Percentiles rank a stretch among this genome's conserved stretches.
phyloP scores from a whole-genome alignment of 306 rosid species.

The Gastrolobium bilobum region DNA sequence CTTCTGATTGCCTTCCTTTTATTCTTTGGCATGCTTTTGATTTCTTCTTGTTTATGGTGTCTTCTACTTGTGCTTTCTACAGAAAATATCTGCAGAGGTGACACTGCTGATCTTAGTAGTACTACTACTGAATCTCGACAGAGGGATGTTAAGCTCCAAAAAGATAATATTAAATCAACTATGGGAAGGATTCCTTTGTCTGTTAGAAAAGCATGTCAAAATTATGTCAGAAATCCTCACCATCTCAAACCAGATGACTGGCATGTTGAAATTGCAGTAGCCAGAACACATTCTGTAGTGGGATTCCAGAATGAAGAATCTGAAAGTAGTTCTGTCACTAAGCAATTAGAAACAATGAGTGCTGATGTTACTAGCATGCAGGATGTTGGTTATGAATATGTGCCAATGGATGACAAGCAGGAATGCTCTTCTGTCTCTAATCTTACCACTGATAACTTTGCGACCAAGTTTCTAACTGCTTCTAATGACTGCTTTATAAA shows the following conservation, averaged over 20 bases:
- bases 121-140: slow-evolving; percentile 67
- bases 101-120: slow-evolving; percentile 70
- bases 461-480: slow-evolving; percentile 65
- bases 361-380: slow-evolving; percentile 70
- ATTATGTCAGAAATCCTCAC: slow-evolving; percentile 56
- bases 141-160: slow-evolving; percentile 59
- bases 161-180: slow-evolving; percentile 51
- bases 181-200: slow-evolving; percentile 68
- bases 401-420: slow-evolving; percentile 81
- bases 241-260: slow-evolving; percentile 74
- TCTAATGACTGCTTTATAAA: slow-evolving; percentile 61
- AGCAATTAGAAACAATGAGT: slow-evolving; percentile 71
- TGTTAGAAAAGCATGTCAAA: slow-evolving; percentile 60
- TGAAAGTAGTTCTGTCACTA: slow-evolving; percentile 80
- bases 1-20: slow-evolving; percentile 11
- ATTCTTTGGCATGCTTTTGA: slow-evolving; percentile 15
- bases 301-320: slow-evolving; percentile 79
- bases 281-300: slow-evolving; percentile 54
- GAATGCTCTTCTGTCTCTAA: slow-evolving; percentile 80
- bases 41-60: not conserved
- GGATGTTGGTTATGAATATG: slow-evolving; percentile 71
- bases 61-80: slow-evolving; percentile 43
- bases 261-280: slow-evolving; percentile 78
- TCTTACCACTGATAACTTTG: slow-evolving; percentile 57
- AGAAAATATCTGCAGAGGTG: slow-evolving; percentile 75